A percentile compares a stretch with the other conserved stretches of the same genome.
Conservation (phyloP, 495 filamentous ascomycete genomes). For the Monascus purpureus region DNA sequence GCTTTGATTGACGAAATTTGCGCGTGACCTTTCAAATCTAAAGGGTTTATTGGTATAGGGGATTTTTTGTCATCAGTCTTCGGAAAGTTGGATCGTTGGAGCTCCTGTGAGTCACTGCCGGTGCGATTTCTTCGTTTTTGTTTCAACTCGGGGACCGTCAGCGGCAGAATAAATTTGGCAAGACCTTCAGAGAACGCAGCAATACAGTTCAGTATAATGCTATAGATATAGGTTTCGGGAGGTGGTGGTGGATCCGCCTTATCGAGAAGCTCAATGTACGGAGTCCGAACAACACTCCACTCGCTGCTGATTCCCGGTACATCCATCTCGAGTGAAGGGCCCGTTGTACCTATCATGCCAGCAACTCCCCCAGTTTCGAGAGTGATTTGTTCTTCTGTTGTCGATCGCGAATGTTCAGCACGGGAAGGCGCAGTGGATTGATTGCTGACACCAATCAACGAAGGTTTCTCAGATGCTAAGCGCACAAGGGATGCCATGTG, state of each 20-base stretch:
- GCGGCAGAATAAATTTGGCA: constrained; percentile 79
- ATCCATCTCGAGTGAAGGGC: constrained; percentile 47
- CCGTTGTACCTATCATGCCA: constrained; percentile 70
- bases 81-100: constrained; percentile 19
- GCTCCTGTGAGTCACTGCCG: constrained; percentile 27
- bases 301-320: constrained; percentile 67
- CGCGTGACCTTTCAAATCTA: constrained; percentile 56
- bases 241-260: constrained; percentile 72
- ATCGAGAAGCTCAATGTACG: constrained; percentile 89
- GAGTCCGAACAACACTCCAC: constrained; percentile 78
- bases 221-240: constrained; percentile 90
- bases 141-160: constrained; percentile 56
- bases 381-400: constrained; percentile 62
- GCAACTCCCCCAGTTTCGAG: constrained; percentile 77
- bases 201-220: constrained; percentile 76
- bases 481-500: constrained; percentile 74
- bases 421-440: constrained; percentile 64
- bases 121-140: constrained; percentile 38
- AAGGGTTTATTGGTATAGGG: constrained; percentile 65
- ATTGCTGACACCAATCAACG: constrained; percentile 70
- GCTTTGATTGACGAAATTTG: constrained; percentile 54
- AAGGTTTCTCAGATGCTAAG: constrained; percentile 78
- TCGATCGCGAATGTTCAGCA: constrained; percentile 25
- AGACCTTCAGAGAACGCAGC: constrained; percentile 79
- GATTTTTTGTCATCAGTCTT: constrained; percentile 33